Conservation (phyloP, 768 basidiomycete genomes). For the Hirschioporus abietinus region DNA sequence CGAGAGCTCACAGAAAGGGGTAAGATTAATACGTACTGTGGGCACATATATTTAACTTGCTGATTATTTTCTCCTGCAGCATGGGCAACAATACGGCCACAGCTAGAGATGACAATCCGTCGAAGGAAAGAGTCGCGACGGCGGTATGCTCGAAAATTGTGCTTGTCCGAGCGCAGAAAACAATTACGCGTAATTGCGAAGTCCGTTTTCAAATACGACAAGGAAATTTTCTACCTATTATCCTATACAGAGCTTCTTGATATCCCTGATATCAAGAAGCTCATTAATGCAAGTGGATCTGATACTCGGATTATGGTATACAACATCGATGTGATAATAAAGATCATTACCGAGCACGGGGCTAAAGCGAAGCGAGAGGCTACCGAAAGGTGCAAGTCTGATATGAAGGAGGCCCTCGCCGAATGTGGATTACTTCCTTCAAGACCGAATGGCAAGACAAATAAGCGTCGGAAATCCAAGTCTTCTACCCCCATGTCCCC, state of each 20-base stretch:
- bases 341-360: background rate
- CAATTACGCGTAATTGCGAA: background rate
- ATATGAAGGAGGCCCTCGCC: background rate
- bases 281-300: background rate
- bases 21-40: background rate
- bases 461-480: background rate
- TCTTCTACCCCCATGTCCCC: no score
- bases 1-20: background rate
- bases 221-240: background rate
- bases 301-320: background rate
- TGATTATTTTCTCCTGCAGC: background rate
- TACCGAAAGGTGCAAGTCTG: background rate
- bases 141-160: background rate
- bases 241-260: background rate
- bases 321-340: background rate
- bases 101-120: background rate
- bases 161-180: background rate
- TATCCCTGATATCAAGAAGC: background rate
- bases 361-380: background rate
- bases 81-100: background rate
- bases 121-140: background rate
- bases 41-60: background rate
- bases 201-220: background rate
- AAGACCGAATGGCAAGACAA: background rate
- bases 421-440: background rate